phyloP scores from a whole-genome alignment of 139 green algal species.

The Chlorella vulgaris region DNA sequence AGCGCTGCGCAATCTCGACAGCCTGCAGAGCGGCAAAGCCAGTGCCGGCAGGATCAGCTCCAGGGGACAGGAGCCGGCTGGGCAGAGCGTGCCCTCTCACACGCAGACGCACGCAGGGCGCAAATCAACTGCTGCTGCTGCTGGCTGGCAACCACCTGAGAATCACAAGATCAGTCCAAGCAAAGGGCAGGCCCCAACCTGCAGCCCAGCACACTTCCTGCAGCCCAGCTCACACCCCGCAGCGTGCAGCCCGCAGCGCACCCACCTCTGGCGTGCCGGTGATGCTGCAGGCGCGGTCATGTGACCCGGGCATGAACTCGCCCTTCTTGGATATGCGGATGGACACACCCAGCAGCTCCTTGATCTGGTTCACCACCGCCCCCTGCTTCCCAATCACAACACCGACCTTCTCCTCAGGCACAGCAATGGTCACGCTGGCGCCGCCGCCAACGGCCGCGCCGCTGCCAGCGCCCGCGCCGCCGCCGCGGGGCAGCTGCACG shows the following conservation, averaged over 20 bases:
- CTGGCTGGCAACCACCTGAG: too few relatives aligned
- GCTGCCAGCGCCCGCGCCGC: too few relatives aligned
- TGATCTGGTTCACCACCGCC: constrained; percentile 73
- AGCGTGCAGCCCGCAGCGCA: not conserved
- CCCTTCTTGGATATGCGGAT: constrained; percentile 67
- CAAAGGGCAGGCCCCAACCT: too few relatives aligned
- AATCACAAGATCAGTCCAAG: too few relatives aligned
- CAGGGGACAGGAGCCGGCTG: too few relatives aligned
- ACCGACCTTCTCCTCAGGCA: constrained; percentile 77
- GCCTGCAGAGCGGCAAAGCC: constrained; percentile 15
- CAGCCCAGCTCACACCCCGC: too few relatives aligned
- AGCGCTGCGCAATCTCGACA: constrained; percentile 61
- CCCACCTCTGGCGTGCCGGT: constrained; percentile 38
- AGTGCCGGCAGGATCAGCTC: not conserved
- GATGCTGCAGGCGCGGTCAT: constrained; percentile 66
- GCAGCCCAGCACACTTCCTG: too few relatives aligned
- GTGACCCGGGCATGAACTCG: constrained; percentile 68
- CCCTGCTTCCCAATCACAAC: constrained; percentile 73
- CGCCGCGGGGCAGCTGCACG: not conserved
- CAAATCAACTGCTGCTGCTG: too few relatives aligned
- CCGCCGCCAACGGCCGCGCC: not conserved
- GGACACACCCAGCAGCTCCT: constrained; percentile 63
- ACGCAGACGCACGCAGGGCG: too few relatives aligned
- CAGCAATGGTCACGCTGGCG: constrained; percentile 58
- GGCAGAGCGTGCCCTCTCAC: too few relatives aligned